Base-by-base conservation (phyloP, 2,329 filamentous ascomycete genomes). In the Stromatinia cepivora region DNA sequence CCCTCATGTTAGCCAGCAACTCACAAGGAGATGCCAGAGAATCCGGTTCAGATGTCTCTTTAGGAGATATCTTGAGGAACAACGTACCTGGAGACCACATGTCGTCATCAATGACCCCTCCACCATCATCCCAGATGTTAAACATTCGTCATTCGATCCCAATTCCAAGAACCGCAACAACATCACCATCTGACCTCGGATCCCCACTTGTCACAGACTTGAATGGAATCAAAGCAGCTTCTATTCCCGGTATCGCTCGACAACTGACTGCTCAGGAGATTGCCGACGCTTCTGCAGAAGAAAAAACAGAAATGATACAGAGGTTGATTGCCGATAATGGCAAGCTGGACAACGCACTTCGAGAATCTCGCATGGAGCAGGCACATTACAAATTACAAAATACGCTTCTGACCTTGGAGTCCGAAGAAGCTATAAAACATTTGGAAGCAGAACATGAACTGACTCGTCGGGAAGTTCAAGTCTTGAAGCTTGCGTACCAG, bases 311-410 rank as follows among this genome's bases (percentile, higher is more conserved):
- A 67, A 86, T 88, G 84, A 78, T 90, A 62, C 82, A 86, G 70
- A 79, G 80, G 4, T 84, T 82, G 72, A 79, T 89, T 54, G 83
- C 82, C 31, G 85, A 90, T 73, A 85, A 88, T 71, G 82, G 84
- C 58, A 85, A 83, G 74, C 80, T 89, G 62, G 73, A 76, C n/a
- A 71, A 71, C 45, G 66, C 69, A 42, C 79, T 88, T n/a, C 83
- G 85, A 72, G 88, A 91, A 73, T 85, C 87, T 69, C 92, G 95
- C 76, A 94, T 93, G 83, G 91, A 94, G 70, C 90, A 91, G 22
- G 92, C 94, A 45, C 94, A 97, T 79, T 91, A 95, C 82, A 96
- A 95, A 81, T 83, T 98, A 67, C 94, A 97, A 79, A 91, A 94
- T 77, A 93, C 90, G 75, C 86, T 97, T 77, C 85, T 97, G 39